Evolutionary conservation across 805 yeast genomes (phyloP).

Genomic region (Cephaloascus albidus): DNA sequence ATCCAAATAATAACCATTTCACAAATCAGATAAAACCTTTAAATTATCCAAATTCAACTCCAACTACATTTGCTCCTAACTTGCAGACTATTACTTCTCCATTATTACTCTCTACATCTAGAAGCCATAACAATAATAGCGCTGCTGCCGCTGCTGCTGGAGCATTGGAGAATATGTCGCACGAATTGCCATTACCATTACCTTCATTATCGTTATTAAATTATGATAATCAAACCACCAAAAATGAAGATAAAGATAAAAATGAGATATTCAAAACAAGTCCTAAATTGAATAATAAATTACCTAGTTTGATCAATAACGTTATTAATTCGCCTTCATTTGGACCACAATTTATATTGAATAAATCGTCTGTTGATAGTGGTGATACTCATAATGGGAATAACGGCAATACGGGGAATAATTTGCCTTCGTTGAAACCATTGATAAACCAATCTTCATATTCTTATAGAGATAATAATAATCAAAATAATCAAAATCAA

Average conservation of each 20-base stretch:
- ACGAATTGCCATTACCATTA: constrained; percentile 8
- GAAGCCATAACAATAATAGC: background rate
- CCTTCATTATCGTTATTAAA: background rate
- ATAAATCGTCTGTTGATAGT: constrained; percentile 2
- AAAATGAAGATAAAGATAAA: background rate
- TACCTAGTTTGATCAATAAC: constrained; percentile 9
- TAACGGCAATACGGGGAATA: background rate
- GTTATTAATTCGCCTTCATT: constrained; percentile 8
- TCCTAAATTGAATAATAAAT: constrained; percentile 12
- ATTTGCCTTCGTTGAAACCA: constrained; percentile 6
- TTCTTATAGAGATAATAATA: constrained; percentile 8
- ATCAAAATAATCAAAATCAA: constrained; percentile 3
- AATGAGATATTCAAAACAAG: constrained; percentile 7
- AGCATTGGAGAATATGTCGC: constrained; percentile 28
- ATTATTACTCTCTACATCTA: constrained; percentile 40
- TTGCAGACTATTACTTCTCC: constrained; percentile 59
- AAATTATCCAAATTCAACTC: constrained; percentile 61
- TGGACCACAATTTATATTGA: constrained; percentile 18
- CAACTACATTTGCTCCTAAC: constrained; percentile 62
- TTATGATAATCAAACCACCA: background rate
- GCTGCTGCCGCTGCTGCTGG: constrained; percentile 24
- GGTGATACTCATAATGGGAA: constrained; percentile 1
- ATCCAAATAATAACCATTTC: constrained; percentile 12
- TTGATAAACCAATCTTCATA: constrained; percentile 6
- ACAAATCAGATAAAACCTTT: constrained; percentile 38